Evolutionary conservation across 139 green algal genomes (phyloP).

Genomic region (Chlamydomonas incerta): DNA sequence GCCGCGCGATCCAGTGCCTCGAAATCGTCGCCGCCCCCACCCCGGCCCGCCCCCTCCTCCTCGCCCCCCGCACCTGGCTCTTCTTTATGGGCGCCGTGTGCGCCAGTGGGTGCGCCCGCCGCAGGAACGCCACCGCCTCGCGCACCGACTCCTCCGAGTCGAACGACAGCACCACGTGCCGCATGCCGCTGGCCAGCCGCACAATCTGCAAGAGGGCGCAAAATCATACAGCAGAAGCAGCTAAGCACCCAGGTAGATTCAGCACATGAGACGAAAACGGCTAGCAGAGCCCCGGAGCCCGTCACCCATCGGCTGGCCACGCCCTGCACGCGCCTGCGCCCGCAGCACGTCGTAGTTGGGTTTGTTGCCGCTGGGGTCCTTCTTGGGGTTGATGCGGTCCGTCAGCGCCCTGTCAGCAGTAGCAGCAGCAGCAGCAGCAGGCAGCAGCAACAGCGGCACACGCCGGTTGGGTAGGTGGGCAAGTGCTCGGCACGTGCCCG

Average conservation of each 20-base stretch:
- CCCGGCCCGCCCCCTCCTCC: conserved; percentile 24
- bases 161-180: conserved; percentile 56
- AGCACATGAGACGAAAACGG: no score
- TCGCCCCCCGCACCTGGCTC: conserved; percentile 67
- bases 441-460: no score
- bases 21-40: no score
- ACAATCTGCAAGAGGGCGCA: not conserved
- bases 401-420: conserved; percentile 63
- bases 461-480: no score
- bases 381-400: conserved; percentile 53
- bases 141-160: conserved; percentile 55
- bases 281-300: no score
- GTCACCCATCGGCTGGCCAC: not conserved
- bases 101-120: conserved; percentile 71
- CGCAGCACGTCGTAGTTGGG: conserved; percentile 50
- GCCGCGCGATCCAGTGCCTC: no score
- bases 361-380: conserved; percentile 41
- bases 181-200: conserved; percentile 54
- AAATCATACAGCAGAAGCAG: no score
- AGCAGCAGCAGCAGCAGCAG: no score
- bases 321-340: conserved; percentile 21
- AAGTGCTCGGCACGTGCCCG: no score
- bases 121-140: conserved; percentile 70
- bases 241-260: no score
- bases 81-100: conserved; percentile 84